Conservation (phyloP, 345 rosid species). For the Viola odorata region DNA sequence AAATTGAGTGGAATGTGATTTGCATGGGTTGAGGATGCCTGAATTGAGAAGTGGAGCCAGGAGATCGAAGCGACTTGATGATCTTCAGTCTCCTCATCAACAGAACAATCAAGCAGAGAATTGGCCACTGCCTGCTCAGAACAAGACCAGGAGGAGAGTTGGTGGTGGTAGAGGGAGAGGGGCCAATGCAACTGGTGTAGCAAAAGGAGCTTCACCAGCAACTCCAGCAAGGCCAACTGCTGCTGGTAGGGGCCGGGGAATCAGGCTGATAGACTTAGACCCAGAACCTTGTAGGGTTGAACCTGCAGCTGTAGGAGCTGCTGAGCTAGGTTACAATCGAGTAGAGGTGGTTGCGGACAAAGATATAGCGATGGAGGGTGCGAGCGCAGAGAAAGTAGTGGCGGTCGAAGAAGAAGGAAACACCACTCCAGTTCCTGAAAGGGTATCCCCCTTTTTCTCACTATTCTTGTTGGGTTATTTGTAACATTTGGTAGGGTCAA, state of each 20-base stretch:
- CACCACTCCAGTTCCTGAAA: slow-evolving; percentile 80
- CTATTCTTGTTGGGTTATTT: slow-evolving; percentile 3
- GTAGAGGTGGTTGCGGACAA: slow-evolving; percentile 75
- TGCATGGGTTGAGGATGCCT: slow-evolving; percentile 98
- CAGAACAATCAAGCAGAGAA: slow-evolving; percentile 63
- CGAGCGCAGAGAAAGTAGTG: slow-evolving; percentile 60
- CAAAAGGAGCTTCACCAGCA: slow-evolving; percentile 50
- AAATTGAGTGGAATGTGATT: slow-evolving; percentile 44
- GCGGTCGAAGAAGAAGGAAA: slow-evolving; percentile 81
- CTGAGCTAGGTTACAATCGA: slow-evolving; percentile 61
- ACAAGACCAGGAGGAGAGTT: slow-evolving; percentile 76
- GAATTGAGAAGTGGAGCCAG: slow-evolving; percentile 98
- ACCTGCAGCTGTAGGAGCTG: slow-evolving; percentile 52
- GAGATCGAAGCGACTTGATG: slow-evolving; percentile 85
- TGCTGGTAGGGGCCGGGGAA: slow-evolving; percentile 84
- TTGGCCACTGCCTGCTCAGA: slow-evolving; percentile 58
- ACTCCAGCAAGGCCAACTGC: slow-evolving; percentile 59
- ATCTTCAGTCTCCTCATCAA: slow-evolving; percentile 71
- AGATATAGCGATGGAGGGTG: slow-evolving; percentile 77
- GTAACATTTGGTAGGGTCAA: neutral
- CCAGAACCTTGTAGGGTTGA: slow-evolving; percentile 75
- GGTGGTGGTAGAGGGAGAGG: slow-evolving; percentile 98
- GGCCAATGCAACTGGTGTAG: slow-evolving; percentile 69
- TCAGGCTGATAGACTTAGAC: slow-evolving; percentile 80
- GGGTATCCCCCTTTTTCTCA: slow-evolving; percentile 44